phyloP scores from a whole-genome alignment of 805 yeast species.

The Priceomyces castillae region DNA sequence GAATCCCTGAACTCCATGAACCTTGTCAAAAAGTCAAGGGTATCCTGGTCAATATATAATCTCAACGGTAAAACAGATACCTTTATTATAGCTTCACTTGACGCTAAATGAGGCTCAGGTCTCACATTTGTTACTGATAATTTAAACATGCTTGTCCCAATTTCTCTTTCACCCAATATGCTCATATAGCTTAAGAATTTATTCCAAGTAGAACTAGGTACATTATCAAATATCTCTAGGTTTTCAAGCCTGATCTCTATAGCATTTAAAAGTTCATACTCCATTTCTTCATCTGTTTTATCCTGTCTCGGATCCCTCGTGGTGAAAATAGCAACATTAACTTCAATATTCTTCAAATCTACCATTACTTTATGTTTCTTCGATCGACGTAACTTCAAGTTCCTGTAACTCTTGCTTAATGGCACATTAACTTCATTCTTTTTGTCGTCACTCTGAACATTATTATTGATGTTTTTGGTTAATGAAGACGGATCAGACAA shows the following conservation, averaged over 20 bases:
- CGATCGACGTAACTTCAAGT: slow-evolving; percentile 64
- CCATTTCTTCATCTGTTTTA: slow-evolving; percentile 26
- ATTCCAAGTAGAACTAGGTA: slow-evolving; percentile 89
- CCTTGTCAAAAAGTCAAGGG: slow-evolving; percentile 76
- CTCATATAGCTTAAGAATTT: slow-evolving; percentile 71
- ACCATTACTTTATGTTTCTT: slow-evolving; percentile 55
- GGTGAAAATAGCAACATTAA: slow-evolving; percentile 44
- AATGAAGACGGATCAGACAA: slow-evolving; percentile 45
- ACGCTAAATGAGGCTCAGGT: slow-evolving; percentile 62
- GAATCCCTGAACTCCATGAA: slow-evolving; percentile 78
- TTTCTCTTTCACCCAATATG: slow-evolving; percentile 67
- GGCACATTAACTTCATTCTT: slow-evolving; percentile 22
- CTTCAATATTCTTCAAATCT: slow-evolving; percentile 52
- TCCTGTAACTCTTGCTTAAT: slow-evolving; percentile 36
- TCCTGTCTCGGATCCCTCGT: slow-evolving; percentile 47
- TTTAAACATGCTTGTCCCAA: slow-evolving; percentile 61
- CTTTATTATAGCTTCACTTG: slow-evolving; percentile 60
- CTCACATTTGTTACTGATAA: slow-evolving; percentile 55
- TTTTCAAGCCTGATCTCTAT: slow-evolving; percentile 50
- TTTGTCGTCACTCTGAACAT: slow-evolving; percentile 21
- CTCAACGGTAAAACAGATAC: slow-evolving; percentile 68
- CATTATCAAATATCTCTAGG: slow-evolving; percentile 67
- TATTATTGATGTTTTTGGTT: slow-evolving; percentile 52
- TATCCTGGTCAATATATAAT: slow-evolving; percentile 88
- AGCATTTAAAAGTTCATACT: slow-evolving; percentile 47